Evolutionary conservation across 2,329 filamentous ascomycete genomes (phyloP), one percentile per base, ranked within the genome.

Genomic region (Aureobasidium lini): DNA sequence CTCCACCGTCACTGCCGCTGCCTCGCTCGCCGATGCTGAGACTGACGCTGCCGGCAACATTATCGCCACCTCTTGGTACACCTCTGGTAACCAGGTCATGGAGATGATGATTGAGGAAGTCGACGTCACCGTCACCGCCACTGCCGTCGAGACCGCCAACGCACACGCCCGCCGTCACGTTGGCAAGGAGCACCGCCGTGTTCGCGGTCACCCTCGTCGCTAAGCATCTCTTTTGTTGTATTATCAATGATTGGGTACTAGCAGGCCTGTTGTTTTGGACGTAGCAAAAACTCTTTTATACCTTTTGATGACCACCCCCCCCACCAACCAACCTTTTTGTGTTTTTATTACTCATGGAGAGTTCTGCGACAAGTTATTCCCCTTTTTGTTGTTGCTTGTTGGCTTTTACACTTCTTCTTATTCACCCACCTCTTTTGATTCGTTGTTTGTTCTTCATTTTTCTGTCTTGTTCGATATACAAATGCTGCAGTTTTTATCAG

Each of bases 31-130:
- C 31, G 47, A 59, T 10, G 61, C 58, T 23, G 61, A 60, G 2
- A 47, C 32, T 16, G 43, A 44, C 11, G 36, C 57, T 10, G 58
- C 62, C 28, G 63, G 63, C 60, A 64, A 60, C 58, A 68, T 72
- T 63, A 62, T 76, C 63, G 66, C 68, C 43, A 78, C 76, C 29
- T 72, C 69, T 36, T 75, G 70, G 47, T 75, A 73, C 66, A 78
- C 76, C 57, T 71, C 70, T 63, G 71, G 66, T 34, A 75, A 74
- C 61, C 67, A 72, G 60, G 75, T 78, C 46, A 72, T 77, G 65
- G 75, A 77, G 65, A 67, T 78, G 47, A 72, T 71, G 50, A 73
- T 78, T 61, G 71, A 76, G 67, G 70, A 79, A 65, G 69, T 74
- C 39, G 68, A 73, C 16, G 66, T 77, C 43, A 75, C 71, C 29